Conservation (phyloP, 2,329 filamentous ascomycete species). For the Stagonosporopsis vannaccii region DNA sequence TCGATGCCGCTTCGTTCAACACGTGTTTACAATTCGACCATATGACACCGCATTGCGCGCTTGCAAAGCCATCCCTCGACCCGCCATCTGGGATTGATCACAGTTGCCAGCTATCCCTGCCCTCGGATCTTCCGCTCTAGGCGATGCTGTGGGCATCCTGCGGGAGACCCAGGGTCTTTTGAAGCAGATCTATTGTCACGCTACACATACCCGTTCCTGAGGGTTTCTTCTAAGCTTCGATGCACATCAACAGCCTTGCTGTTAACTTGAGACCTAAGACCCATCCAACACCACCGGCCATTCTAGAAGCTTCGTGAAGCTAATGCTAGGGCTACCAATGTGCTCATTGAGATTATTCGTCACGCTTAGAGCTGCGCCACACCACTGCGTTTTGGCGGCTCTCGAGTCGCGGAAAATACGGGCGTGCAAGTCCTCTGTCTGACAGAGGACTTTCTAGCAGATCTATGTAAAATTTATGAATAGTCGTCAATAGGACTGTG, state of each 20-base stretch:
- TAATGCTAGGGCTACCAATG: background rate
- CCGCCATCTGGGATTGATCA: background rate
- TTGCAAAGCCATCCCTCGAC: background rate
- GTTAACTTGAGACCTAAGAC: background rate
- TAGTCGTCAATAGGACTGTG: too few relatives aligned
- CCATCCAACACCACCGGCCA: background rate
- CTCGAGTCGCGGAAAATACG: too few relatives aligned
- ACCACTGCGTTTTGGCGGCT: background rate
- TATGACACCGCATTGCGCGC: background rate
- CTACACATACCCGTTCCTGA: background rate
- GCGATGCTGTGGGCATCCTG: slow-evolving; percentile 20
- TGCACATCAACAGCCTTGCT: slow-evolving; percentile 8
- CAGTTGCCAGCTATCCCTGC: slow-evolving; percentile 15
- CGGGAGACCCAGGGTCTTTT: slow-evolving; percentile 5
- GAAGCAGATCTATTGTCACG: slow-evolving; percentile 9
- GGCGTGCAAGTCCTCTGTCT: background rate
- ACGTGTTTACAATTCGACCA: slow-evolving; percentile 3
- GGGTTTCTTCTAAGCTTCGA: background rate
- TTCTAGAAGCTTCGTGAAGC: background rate
- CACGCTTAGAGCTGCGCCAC: slow-evolving; percentile 5
- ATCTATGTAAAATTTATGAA: too few relatives aligned
- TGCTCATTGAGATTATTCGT: background rate
- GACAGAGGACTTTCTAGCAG: too few relatives aligned
- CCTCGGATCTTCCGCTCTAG: slow-evolving; percentile 26
- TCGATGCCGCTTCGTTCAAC: slow-evolving; percentile 1